Evolutionary conservation across 148 eudicot species (phyloP).

Genomic region (Vaccinium corymbosum): DNA sequence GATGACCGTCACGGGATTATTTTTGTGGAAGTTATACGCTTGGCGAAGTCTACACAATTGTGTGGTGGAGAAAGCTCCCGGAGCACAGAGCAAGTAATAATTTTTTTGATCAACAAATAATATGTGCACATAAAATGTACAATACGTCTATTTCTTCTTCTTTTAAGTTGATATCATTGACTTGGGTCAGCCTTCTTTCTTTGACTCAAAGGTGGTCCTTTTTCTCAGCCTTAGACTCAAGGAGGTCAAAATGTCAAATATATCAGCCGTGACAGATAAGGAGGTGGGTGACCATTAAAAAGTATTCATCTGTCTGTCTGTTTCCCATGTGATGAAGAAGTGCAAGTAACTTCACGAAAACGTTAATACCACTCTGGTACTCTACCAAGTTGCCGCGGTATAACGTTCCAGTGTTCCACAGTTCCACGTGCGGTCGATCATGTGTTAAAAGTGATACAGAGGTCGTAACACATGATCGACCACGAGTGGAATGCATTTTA

Average conservation of each 20-base stretch:
- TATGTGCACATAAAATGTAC: not conserved
- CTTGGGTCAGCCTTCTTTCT: not conserved
- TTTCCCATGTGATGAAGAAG: not conserved
- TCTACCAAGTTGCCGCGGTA: not conserved
- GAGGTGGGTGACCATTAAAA: not conserved
- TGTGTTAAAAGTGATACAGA: not conserved
- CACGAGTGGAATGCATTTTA: not conserved
- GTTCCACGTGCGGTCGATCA: not conserved
- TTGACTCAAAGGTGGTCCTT: not conserved
- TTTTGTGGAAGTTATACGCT: too few species aligned
- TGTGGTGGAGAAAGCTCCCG: too few species aligned
- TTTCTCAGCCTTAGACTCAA: not conserved
- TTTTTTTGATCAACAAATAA: not conserved
- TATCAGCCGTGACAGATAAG: not conserved
- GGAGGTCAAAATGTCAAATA: not conserved
- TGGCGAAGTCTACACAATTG: too few species aligned
- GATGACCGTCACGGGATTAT: too few species aligned
- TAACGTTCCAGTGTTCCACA: not conserved
- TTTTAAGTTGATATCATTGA: not conserved
- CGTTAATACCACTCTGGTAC: not conserved
- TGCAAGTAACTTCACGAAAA: not conserved
- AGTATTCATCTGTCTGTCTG: not conserved
- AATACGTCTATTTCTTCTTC: not conserved
- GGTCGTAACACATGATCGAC: not conserved
- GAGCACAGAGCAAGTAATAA: too few species aligned